A percentile compares a stretch with the other conserved stretches of the same genome.
phyloP scores from a whole-genome alignment of 495 filamentous ascomycete genomes.

The Talaromyces wortmannii region DNA sequence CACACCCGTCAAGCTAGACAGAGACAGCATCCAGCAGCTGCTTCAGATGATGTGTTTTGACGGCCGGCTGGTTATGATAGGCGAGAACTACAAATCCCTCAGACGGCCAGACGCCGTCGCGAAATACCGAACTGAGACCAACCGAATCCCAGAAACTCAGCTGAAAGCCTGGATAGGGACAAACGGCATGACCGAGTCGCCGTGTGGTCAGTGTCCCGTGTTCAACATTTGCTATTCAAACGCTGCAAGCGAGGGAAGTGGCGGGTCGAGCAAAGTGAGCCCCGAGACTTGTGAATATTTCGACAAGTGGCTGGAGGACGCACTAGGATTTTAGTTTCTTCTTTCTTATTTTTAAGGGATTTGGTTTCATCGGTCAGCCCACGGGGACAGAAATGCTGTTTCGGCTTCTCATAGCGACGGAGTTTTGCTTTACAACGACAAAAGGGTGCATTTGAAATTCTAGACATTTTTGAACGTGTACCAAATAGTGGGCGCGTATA shows the following conservation, averaged over 20 bases:
- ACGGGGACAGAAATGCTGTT: neutral
- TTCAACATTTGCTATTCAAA: slow-evolving; percentile 85
- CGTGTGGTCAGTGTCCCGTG: slow-evolving; percentile 91
- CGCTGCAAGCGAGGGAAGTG: too few relatives aligned
- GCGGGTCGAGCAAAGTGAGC: slow-evolving; percentile 79
- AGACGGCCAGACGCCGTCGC: slow-evolving; percentile 28
- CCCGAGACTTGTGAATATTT: slow-evolving; percentile 91
- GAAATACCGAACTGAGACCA: slow-evolving; percentile 29
- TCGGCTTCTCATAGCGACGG: slow-evolving; percentile 31
- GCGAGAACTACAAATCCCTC: slow-evolving; percentile 42
- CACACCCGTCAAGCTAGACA: slow-evolving; percentile 55
- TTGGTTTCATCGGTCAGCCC: neutral
- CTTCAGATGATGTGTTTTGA: slow-evolving; percentile 84
- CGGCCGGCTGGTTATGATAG: slow-evolving; percentile 52
- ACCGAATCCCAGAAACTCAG: slow-evolving; percentile 23
- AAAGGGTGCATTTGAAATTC: neutral
- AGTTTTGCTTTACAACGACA: slow-evolving; percentile 15
- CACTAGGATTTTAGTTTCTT: slow-evolving; percentile 27
- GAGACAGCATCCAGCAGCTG: slow-evolving; percentile 70
- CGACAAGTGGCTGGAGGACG: slow-evolving; percentile 61
- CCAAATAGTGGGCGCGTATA: too few relatives aligned
- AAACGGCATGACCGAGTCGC: slow-evolving; percentile 77
- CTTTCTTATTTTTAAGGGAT: too few relatives aligned
- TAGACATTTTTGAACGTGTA: neutral
- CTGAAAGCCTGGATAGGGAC: slow-evolving; percentile 23